A percentile compares a stretch with the other conserved stretches of the same genome.
Conservation (phyloP, 2,329 filamentous ascomycete genomes). For the Beauveria scarabaeidicola region DNA sequence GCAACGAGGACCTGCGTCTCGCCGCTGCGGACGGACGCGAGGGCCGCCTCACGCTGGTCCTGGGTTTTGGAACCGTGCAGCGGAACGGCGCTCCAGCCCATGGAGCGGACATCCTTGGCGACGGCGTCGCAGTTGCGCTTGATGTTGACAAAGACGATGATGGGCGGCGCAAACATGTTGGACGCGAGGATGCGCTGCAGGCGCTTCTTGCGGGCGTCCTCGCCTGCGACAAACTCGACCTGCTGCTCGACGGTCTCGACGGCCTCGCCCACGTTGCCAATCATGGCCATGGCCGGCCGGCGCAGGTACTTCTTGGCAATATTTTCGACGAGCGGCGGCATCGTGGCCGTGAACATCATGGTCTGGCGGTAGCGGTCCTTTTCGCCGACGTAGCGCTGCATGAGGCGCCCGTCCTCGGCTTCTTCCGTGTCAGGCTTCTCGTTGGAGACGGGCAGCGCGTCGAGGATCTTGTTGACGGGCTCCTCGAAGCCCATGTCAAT, state of each 20-base stretch:
- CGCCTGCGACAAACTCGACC: slow-evolving; percentile 81
- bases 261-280: slow-evolving; percentile 89
- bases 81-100: slow-evolving; percentile 85
- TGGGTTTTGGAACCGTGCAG: slow-evolving; percentile 95
- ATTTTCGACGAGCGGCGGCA: slow-evolving; percentile 85
- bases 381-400: slow-evolving; percentile 69
- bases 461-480: slow-evolving; percentile 92
- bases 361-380: slow-evolving; percentile 85
- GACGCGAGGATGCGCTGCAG: slow-evolving; percentile 82
- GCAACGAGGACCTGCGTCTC: slow-evolving; percentile 83
- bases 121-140: slow-evolving; percentile 97
- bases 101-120: slow-evolving; percentile 85
- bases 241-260: slow-evolving; percentile 97
- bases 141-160: slow-evolving; percentile 99
- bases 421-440: slow-evolving; percentile 92
- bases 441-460: slow-evolving; percentile 84
- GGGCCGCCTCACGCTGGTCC: slow-evolving; percentile 90
- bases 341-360: slow-evolving; percentile 99
- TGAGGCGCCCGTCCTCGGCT: slow-evolving; percentile 77
- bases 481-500: slow-evolving; percentile 98
- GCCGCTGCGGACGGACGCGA: slow-evolving; percentile 75
- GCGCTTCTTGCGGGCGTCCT: slow-evolving; percentile 94
- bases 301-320: slow-evolving; percentile 97
- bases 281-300: slow-evolving; percentile 85
- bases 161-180: slow-evolving; percentile 73